A percentile compares a stretch with the other conserved stretches of the same genome.
Conservation (phyloP, 257 asterid species). For the Thymus mandschuricus region DNA sequence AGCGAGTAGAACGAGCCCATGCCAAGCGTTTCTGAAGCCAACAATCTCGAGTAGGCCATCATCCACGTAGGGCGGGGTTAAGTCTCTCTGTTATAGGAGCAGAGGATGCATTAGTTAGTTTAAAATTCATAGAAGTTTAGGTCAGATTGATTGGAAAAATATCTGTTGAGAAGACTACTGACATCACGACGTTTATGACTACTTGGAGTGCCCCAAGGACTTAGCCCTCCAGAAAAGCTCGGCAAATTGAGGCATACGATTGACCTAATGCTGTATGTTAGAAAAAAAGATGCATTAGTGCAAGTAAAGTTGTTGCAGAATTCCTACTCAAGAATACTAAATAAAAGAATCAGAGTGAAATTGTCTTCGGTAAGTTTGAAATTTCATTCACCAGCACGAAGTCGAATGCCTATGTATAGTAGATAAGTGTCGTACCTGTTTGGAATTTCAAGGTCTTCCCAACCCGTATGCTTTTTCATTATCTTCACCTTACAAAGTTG, state of each 20-base stretch:
- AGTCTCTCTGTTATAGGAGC: slow-evolving; percentile 54
- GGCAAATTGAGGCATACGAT: slow-evolving; percentile 90
- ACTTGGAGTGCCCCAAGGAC: slow-evolving; percentile 96
- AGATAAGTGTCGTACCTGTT: slow-evolving; percentile 35
- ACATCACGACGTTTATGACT: slow-evolving; percentile 55
- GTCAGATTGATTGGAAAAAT: background rate
- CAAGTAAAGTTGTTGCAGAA: background rate
- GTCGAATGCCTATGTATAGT: background rate
- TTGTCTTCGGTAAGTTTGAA: no score
- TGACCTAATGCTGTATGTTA: slow-evolving; percentile 72
- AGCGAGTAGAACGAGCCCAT: slow-evolving; percentile 76
- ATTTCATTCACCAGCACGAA: background rate
- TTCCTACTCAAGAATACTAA: no score
- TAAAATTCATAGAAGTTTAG: background rate
- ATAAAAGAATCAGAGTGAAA: no score
- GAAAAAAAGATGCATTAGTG: slow-evolving; percentile 4
- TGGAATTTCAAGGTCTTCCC: slow-evolving; percentile 76
- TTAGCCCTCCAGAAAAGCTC: slow-evolving; percentile 96
- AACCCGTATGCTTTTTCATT: slow-evolving; percentile 68
- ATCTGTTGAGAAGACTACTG: slow-evolving; percentile 31
- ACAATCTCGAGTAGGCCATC: slow-evolving; percentile 88
- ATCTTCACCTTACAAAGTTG: slow-evolving; percentile 83
- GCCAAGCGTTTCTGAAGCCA: slow-evolving; percentile 97
- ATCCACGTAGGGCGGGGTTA: slow-evolving; percentile 86
- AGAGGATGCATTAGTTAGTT: slow-evolving; percentile 2